These are phyloP conservation scores for Candida peoriensis DNA, from an alignment of 805 yeast genomes.

Conservation along the genomic window DNA sequence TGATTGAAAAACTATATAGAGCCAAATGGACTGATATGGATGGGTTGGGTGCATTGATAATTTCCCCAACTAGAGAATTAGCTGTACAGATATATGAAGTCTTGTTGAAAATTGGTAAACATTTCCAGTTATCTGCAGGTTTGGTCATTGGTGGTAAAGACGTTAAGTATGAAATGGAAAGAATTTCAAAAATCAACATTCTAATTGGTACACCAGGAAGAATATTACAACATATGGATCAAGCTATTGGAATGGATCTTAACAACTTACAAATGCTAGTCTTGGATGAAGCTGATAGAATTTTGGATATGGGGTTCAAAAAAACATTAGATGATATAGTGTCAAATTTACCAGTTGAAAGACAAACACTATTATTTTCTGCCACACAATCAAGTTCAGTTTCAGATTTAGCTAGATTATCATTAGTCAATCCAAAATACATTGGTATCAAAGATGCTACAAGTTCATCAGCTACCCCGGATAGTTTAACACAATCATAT, in stretches of 20 bases:
- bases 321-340: constrained; percentile 66
- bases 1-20: constrained; percentile 61
- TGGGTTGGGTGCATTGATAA: constrained; percentile 59
- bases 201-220: constrained; percentile 94
- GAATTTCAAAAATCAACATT: constrained; percentile 67
- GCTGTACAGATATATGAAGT: constrained; percentile 74
- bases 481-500: constrained; percentile 78
- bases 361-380: constrained; percentile 89
- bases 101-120: constrained; percentile 51
- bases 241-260: constrained; percentile 55
- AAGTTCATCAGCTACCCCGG: constrained; percentile 74
- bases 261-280: constrained; percentile 69
- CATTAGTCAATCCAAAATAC: constrained; percentile 89
- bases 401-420: constrained; percentile 74
- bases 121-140: constrained; percentile 56
- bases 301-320: constrained; percentile 75
- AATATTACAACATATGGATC: constrained; percentile 65
- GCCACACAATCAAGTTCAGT: constrained; percentile 92
- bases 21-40: constrained; percentile 31
- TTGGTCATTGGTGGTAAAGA: constrained; percentile 61
- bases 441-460: constrained; percentile 69
- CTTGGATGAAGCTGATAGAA: constrained; percentile 90
- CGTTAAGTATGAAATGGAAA: constrained; percentile 68
- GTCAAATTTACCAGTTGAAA: constrained; percentile 73
- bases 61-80: constrained; percentile 65